Evolutionary conservation across 164 flowering plant genomes (phyloP).

Genomic region (Berberis vulgaris): DNA sequence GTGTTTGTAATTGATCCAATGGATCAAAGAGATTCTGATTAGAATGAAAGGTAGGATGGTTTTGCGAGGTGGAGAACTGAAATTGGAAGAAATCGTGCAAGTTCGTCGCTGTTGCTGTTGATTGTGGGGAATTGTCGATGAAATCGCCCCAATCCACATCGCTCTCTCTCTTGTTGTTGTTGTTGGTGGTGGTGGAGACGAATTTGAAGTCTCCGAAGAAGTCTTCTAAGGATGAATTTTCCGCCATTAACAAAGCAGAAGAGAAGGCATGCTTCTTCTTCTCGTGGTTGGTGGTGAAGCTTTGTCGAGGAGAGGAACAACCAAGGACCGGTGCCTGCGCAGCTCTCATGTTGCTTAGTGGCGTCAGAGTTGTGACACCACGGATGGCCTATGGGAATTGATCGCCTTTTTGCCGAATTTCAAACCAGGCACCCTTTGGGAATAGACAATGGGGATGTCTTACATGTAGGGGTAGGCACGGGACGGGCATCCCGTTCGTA

Average conservation of each 20-base stretch:
- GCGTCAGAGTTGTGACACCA: not conserved
- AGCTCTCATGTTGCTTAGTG: not conserved
- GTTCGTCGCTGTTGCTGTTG: not conserved
- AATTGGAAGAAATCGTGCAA: constrained; percentile 3
- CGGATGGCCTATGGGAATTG: too few species aligned
- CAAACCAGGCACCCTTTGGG: too few species aligned
- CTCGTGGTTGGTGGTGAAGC: not conserved
- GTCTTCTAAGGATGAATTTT: constrained; percentile 29
- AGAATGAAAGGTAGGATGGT: not conserved
- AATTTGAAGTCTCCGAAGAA: constrained; percentile 70
- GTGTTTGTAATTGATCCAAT: not conserved
- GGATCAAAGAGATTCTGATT: not conserved
- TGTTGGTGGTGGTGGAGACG: constrained; percentile 21
- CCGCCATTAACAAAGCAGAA: constrained; percentile 32
- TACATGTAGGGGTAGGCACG: too few species aligned
- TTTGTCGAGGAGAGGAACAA: too few species aligned
- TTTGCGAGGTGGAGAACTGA: constrained; percentile 1
- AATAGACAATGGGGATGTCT: too few species aligned
- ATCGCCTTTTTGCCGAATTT: too few species aligned
- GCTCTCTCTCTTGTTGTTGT: constrained; percentile 3
- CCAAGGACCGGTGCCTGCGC: not conserved
- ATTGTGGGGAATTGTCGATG: constrained; percentile 20
- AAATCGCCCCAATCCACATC: constrained; percentile 81
- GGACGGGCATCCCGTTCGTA: too few species aligned
- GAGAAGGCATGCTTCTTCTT: not conserved